A percentile compares a stretch with the other conserved stretches of the same genome.
phyloP scores from a whole-genome alignment of 441 rosid species.

The Gossypium trilobum region DNA sequence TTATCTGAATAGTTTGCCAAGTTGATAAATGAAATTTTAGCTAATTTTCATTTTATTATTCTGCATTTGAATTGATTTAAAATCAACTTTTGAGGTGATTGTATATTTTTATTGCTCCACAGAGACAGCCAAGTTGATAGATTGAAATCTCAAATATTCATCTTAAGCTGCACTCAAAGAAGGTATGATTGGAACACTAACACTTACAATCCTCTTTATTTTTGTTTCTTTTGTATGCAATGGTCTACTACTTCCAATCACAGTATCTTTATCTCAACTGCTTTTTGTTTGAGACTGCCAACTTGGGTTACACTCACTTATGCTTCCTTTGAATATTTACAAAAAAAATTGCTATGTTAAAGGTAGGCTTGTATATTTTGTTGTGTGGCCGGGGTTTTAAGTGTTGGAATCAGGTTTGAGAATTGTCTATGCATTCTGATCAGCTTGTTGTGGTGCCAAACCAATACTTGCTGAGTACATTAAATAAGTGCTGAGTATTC shows the following conservation, averaged over 20 bases:
- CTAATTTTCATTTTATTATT: neutral
- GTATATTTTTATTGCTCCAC: conserved; percentile 21
- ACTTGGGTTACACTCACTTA: neutral
- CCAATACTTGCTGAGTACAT: neutral
- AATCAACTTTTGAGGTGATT: neutral
- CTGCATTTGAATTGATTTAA: neutral
- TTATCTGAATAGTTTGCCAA: neutral
- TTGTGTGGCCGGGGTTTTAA: neutral
- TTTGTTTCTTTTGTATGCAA: neutral
- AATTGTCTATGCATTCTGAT: neutral
- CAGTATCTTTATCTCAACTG: neutral
- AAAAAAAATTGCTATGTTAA: neutral
- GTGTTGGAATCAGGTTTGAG: neutral
- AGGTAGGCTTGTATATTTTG: neutral
- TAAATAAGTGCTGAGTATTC: neutral
- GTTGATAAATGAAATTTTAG: neutral
- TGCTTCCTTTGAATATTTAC: neutral
- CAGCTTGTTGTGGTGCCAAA: neutral
- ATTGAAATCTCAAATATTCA: conserved; percentile 60
- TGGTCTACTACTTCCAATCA: neutral
- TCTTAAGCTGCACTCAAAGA: conserved; percentile 73
- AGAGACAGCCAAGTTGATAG: conserved; percentile 75
- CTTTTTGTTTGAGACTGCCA: neutral
- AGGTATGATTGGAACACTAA: conserved; percentile 33
- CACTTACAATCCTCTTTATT: neutral